phyloP scores from a whole-genome alignment of 306 rosid genomes.

The Astragalus membranaceus region DNA sequence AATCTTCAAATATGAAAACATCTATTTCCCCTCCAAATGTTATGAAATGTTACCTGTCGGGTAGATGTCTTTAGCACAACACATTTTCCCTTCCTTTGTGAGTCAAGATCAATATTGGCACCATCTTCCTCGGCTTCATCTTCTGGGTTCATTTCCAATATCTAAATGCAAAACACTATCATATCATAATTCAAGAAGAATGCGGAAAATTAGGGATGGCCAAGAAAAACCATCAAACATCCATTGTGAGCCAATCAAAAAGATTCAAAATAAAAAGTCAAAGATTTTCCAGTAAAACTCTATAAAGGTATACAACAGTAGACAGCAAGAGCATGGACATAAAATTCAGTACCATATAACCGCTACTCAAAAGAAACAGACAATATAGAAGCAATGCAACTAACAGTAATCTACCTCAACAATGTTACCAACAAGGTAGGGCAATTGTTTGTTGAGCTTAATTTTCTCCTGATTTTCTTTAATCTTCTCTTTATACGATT shows the following conservation, averaged over 20 bases:
- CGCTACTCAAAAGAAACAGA: neutral
- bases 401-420: conserved; percentile 58
- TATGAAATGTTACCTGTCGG: conserved; percentile 54
- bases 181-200: neutral
- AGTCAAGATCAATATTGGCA: conserved; percentile 94
- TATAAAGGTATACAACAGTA: neutral
- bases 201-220: neutral
- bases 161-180: conserved; percentile 31
- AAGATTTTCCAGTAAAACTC: neutral
- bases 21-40: neutral
- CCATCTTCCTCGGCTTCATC: conserved; percentile 97
- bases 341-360: neutral
- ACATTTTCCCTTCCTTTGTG: conserved; percentile 90
- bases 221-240: neutral
- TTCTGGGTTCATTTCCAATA: conserved; percentile 95
- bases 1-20: neutral
- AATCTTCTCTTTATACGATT: conserved; percentile 78
- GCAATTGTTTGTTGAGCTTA: conserved; percentile 92
- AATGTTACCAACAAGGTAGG: conserved; percentile 90
- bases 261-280: neutral
- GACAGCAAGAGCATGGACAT: neutral
- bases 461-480: conserved; percentile 96
- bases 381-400: neutral
- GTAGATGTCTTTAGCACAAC: conserved; percentile 92
- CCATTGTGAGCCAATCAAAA: neutral